Percentiles rank a stretch among this genome's conserved stretches.
Conservation (phyloP, 2,329 filamentous ascomycete species). For the Sphaerostilbella broomeana region DNA sequence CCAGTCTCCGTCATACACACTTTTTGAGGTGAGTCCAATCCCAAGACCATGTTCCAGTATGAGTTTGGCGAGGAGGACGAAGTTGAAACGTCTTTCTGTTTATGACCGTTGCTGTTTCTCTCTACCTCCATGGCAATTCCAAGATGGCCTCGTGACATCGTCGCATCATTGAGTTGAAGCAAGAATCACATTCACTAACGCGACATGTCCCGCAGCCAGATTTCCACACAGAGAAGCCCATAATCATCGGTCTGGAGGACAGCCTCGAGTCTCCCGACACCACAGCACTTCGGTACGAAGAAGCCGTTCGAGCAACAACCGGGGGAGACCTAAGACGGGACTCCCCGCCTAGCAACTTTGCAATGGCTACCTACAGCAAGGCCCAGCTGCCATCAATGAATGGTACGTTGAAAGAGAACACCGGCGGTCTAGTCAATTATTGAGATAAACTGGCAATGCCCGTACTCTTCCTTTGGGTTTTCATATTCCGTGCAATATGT, state of each 20-base stretch:
- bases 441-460: too few relatives aligned
- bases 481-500: background rate
- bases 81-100: too few relatives aligned
- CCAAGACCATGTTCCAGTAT: slow-evolving; percentile 28
- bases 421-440: too few relatives aligned
- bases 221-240: slow-evolving; percentile 48
- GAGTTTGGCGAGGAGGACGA: too few relatives aligned
- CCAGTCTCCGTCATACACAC: slow-evolving; percentile 49
- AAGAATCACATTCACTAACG: slow-evolving; percentile 20
- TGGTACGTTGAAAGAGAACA: slow-evolving; percentile 53
- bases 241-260: slow-evolving; percentile 50
- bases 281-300: slow-evolving; percentile 50
- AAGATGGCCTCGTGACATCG: background rate
- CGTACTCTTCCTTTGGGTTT: background rate
- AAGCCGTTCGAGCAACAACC: slow-evolving; percentile 46
- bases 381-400: slow-evolving; percentile 68
- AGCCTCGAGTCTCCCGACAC: slow-evolving; percentile 52
- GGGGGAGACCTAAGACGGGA: slow-evolving; percentile 49
- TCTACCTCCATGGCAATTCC: background rate
- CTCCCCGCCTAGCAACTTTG: slow-evolving; percentile 40
- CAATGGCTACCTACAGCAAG: slow-evolving; percentile 62
- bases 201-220: slow-evolving; percentile 35
- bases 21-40: slow-evolving; percentile 51
- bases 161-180: too few relatives aligned
- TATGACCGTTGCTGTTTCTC: background rate